Conservation (phyloP, 2,329 filamentous ascomycete genomes). For the Cladophialophora carrionii region DNA sequence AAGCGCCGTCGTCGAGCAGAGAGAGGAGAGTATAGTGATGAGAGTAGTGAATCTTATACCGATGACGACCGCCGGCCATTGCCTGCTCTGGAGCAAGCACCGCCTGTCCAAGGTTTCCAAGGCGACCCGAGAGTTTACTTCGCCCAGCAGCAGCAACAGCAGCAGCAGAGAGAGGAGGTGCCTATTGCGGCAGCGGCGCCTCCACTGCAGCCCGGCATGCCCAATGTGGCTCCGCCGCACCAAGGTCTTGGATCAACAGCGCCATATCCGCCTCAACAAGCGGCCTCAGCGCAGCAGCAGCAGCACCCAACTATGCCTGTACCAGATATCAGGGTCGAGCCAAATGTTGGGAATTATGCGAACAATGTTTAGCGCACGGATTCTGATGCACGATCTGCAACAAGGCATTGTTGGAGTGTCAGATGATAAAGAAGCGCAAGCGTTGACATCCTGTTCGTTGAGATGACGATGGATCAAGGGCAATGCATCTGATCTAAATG, state of each 20-base stretch:
- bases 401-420: not conserved
- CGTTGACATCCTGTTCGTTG: not conserved
- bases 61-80: conserved; percentile 40
- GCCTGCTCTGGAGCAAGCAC: conserved; percentile 43
- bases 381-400: not conserved
- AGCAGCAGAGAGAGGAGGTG: conserved; percentile 12
- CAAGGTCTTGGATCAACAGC: conserved; percentile 5
- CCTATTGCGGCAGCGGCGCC: conserved; percentile 5
- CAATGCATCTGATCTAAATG: not conserved
- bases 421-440: not conserved
- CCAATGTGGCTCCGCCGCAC: conserved; percentile 13
- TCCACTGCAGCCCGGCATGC: conserved; percentile 11
- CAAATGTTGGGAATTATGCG: conserved; percentile 23
- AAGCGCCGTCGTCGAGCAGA: conserved; percentile 49
- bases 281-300: conserved; percentile 3
- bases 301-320: conserved; percentile 22
- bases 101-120: conserved; percentile 16
- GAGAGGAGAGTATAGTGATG: conserved; percentile 45
- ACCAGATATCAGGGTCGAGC: conserved; percentile 32
- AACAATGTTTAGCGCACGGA: conserved; percentile 25
- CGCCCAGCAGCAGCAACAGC: conserved; percentile 29
- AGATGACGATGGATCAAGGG: not conserved
- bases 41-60: conserved; percentile 46
- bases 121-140: conserved; percentile 31
- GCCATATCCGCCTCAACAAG: conserved; percentile 18